Evolutionary conservation across 345 rosid species (phyloP), one percentile per base, ranked within the genome.

Genomic region (Firmiana major): DNA sequence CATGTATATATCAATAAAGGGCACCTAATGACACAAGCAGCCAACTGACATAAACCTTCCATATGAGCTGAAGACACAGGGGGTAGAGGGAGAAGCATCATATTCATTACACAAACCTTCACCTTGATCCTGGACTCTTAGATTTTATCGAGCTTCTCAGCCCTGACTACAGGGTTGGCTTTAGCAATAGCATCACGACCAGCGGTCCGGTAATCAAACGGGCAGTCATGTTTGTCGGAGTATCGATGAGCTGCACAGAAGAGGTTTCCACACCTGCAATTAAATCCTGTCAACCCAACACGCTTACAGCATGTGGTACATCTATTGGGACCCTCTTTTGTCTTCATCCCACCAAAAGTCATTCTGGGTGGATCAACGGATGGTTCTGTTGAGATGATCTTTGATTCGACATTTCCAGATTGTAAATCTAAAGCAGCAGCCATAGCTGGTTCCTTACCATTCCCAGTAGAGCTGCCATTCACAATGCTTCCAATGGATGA

Each of bases 171-270:
- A n/a, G 94, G 92, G 80, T 91, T 89, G 65, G 92, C 90, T 81
- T 76, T 91, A 16, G 91, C 88, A 59, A 93, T 88, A 9, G 91
- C 87, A 60, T 88, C 79, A 5, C 86, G 88, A 6, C 76, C 94
- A 26, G 88, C 85, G 60, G 82, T 78, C 16, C 82, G 86, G 67
- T 89, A 91, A 84, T 93, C 94, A n/a, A 85, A 91, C 0, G 86
- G 81, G 65, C 98, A 93, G 54, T 80, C 82, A 51, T 90, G 98
- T 49, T 87, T 87, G 79, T 91, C 97, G 0, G 94, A 88, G 84
- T 91, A 90, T 15, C 96, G 93, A 80, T 90, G 94, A 28, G 74
- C 78, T 49, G 86, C 85, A 78, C 98, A 93, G 81, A 86, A 93
- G 68, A 84, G 78, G 82, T 82, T 75, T 11, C 93, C 92, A 8